Percentiles rank a stretch among this genome's conserved stretches.
phyloP scores from a whole-genome alignment of 352 stramenopile species.

The Globisporangium perplexum region DNA sequence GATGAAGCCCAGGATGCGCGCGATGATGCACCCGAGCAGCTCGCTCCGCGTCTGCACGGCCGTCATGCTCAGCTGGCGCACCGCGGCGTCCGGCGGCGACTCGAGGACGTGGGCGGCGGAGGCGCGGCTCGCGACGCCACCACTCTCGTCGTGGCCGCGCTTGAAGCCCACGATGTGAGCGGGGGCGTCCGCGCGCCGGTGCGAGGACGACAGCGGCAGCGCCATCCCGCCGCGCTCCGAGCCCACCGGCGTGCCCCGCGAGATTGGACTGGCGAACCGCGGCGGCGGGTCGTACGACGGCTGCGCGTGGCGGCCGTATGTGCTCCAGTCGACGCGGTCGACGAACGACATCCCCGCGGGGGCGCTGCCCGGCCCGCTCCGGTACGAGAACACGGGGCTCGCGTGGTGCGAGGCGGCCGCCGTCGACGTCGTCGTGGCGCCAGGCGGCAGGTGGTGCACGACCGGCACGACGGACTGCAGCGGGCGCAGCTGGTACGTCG shows the following conservation, averaged over 20 bases:
- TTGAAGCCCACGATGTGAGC: slow-evolving; percentile 6
- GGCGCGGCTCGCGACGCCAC: background rate
- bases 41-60: slow-evolving; percentile 56
- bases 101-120: background rate
- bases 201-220: background rate
- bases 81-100: slow-evolving; percentile 34
- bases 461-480: slow-evolving; percentile 28
- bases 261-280: slow-evolving; percentile 13
- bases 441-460: slow-evolving; percentile 7
- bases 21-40: slow-evolving; percentile 59
- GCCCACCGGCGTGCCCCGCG: background rate
- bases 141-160: slow-evolving; percentile 5
- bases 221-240: slow-evolving; percentile 5
- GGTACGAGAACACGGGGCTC: slow-evolving; percentile 15
- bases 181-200: background rate
- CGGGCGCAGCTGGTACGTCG: slow-evolving; percentile 37
- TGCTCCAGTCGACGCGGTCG: slow-evolving; percentile 28
- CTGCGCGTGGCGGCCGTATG: slow-evolving; percentile 13
- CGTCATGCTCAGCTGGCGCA: slow-evolving; percentile 57
- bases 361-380: slow-evolving; percentile 9
- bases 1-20: slow-evolving; percentile 59
- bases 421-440: slow-evolving; percentile 9
- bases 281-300: slow-evolving; percentile 10
- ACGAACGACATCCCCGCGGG: slow-evolving; percentile 15
- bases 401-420: slow-evolving; percentile 4